Percentiles rank a stretch among this genome's conserved stretches.
phyloP scores from a whole-genome alignment of 2,329 filamentous ascomycete genomes.

The Diaporthe sp. region DNA sequence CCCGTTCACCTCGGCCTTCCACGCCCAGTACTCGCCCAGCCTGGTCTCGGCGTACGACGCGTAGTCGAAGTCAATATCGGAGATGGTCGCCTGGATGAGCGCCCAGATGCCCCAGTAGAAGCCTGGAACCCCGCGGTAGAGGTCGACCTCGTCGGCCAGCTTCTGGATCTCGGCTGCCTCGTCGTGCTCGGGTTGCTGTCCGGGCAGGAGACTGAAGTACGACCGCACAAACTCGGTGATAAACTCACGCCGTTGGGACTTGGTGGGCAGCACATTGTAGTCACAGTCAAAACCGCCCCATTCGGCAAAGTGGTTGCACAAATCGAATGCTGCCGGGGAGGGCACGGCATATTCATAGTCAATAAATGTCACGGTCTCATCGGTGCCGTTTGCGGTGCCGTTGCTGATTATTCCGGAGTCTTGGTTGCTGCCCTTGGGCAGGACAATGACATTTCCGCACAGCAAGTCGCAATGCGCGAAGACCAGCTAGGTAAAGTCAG shows the following conservation, averaged over 20 bases:
- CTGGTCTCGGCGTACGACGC: conserved; percentile 89
- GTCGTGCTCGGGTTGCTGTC: conserved; percentile 57
- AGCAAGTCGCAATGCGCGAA: conserved; percentile 97
- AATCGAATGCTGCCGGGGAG: conserved; percentile 93
- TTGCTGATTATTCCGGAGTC: conserved; percentile 42
- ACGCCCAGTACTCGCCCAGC: conserved; percentile 92
- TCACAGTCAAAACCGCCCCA: conserved; percentile 99
- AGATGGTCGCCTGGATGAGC: conserved; percentile 93
- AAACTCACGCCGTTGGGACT: conserved; percentile 82
- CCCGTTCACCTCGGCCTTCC: conserved; percentile 82
- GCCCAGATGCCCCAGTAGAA: conserved; percentile 97
- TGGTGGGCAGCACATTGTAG: conserved; percentile 84
- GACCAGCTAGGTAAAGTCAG: conserved; percentile 71
- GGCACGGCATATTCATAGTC: conserved; percentile 99
- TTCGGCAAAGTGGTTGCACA: conserved; percentile 98
- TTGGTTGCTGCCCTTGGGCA: conserved; percentile 60
- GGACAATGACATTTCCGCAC: conserved; percentile 95
- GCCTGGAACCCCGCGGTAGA: conserved; percentile 89
- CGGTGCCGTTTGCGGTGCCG: conserved; percentile 49
- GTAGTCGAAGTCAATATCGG: conserved; percentile 97
- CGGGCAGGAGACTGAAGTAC: conserved; percentile 72
- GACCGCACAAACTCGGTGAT: conserved; percentile 85
- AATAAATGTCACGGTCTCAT: conserved; percentile 83
- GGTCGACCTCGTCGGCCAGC: conserved; percentile 85
- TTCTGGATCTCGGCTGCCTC: conserved; percentile 75